These are phyloP conservation scores for Phytophthora melonis DNA, from an alignment of 352 stramenopile species.

Conservation along the genomic window DNA sequence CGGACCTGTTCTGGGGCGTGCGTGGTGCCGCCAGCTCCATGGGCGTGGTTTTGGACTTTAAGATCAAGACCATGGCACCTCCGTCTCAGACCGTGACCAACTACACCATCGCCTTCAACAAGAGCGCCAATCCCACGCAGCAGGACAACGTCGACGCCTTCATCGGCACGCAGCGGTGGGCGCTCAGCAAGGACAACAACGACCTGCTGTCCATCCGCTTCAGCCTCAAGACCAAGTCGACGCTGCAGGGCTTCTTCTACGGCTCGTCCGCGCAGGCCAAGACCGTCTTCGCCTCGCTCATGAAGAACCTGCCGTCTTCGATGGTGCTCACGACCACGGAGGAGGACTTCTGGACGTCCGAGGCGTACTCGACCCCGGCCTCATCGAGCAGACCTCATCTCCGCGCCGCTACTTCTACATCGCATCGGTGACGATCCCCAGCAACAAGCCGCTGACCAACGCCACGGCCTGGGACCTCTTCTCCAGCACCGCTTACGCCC, in stretches of 20 bases:
- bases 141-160: not conserved
- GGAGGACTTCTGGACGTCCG: not conserved
- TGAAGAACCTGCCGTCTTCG: not conserved
- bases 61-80: not conserved
- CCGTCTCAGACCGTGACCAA: not conserved
- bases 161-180: not conserved
- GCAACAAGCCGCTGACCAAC: not conserved
- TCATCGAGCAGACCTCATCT: not conserved
- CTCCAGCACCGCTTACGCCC: not conserved
- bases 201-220: not conserved
- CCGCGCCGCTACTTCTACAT: not conserved
- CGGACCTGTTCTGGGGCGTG: not conserved
- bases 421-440: conserved; percentile 1
- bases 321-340: not conserved
- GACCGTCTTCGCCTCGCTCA: not conserved
- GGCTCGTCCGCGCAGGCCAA: not conserved
- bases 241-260: not conserved
- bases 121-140: not conserved
- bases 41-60: not conserved
- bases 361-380: not conserved
- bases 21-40: not conserved
- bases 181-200: not conserved
- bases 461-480: not conserved
- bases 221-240: not conserved
- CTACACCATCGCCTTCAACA: not conserved